Evolutionary conservation across 495 filamentous ascomycete genomes (phyloP), one percentile per base, ranked within the genome.

Genomic region (Penicillium argentinense): DNA sequence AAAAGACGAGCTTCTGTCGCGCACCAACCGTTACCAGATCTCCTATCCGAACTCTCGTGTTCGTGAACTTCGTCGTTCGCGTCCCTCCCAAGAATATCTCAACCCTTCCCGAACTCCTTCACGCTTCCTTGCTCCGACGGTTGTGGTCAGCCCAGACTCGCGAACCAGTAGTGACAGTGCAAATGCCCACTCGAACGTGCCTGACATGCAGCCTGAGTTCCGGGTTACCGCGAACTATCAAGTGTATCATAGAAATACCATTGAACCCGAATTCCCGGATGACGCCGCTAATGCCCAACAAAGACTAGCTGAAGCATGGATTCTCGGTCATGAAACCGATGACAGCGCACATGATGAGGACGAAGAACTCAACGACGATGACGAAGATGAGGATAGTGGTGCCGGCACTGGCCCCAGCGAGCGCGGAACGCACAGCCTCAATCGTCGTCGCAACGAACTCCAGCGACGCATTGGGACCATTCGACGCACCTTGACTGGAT

Each of bases 1-100:
- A 13, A 75, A 80, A 9, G 80, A 91, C 46, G 86, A 92, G 43
- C 73, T 95, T 12, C 65, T 93, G 21, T 73, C 71, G 25, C 79
- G 86, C 39, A 92, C 90, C 5, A 81, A 86, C 8, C 75, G 79
- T 36, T 93, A 92, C 54, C 81, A 89, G 46, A 84, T 93, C 17
- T 81, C 85, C 49, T 90, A 89, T 49, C 67, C 47, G 40, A 66
- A 32, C 21, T 33, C 48, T 19, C 65, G 56, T 28, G 57, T 57
- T 16, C 67, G 57, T 29, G 57, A 60, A 22, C 48, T 53, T 16
- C 63, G 57, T 18, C 55, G 61, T 27, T 34, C 54, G 32, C 64
- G 64, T 29, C 67, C 69, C n/a, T 73, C 69, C 8, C 64, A 71
- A 30, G 71, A 73, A 48, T 73, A 74, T 17, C 36, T 73, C 17